Base-by-base conservation (phyloP, 345 rosid genomes). In the Leavenworthia alabamica region DNA sequence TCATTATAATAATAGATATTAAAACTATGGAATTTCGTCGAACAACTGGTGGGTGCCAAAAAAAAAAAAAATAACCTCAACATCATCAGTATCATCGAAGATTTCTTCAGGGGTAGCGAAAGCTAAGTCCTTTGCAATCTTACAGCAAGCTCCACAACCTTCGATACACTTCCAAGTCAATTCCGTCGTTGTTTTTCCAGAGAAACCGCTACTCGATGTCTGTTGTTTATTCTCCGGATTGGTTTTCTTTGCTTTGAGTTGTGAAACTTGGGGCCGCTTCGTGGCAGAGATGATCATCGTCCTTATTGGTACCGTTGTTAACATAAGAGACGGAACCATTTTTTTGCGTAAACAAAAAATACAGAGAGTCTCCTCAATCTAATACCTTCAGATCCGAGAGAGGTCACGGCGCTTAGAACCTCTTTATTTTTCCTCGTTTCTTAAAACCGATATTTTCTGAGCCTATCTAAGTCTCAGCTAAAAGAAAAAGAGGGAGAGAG, bases 71-170 rank as follows among this genome's bases (percentile, higher is more conserved):
- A 37, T 7, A 27, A 83, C 97, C 96, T 85, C 75, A 2, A 85
- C 11, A 12, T 83, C 97, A 2, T 44, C 39, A 11, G 88, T 83
- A 62, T 82, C 48, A 1, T 72, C 71, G 71, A 88, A 86, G 68
- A 88, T 82, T 64, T 90, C 96, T 57, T 88, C 96, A 7, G 97
- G 95, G 6, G 87, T 75, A 17, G 78, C 71, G 17, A 88, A 88
- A 55, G 81, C 70, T 9, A 92, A 88, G 40, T 82, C 96, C 55
- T 86, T 91, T n/a, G 71, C 92, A 16, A 91, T 66, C 80, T 88
- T 86, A 80, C 98, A 91, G 68, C 96, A 88, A 5, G 98, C 95
- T 20, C 96, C 96, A 42, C 96, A 88, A 2, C 80, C 73, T 50
- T 84, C 85, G 6, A 79, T 75, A 73, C 98, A 91, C 27, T 79